These are phyloP conservation scores for Calonectria pauciramosa DNA, from an alignment of 2,329 filamentous ascomycete genomes.

Conservation along the genomic window DNA sequence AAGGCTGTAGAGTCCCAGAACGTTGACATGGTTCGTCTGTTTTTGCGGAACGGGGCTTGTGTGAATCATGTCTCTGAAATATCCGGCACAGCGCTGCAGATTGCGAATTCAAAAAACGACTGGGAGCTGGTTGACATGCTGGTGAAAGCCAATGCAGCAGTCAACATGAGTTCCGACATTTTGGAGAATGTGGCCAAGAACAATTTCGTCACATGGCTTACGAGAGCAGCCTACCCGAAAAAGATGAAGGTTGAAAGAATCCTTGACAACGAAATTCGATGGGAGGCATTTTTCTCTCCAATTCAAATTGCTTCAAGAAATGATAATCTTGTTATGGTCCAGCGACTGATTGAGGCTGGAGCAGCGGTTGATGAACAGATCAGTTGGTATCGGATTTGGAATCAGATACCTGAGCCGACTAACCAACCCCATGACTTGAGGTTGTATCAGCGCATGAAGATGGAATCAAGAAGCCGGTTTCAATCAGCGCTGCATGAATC, in stretches of 20 bases:
- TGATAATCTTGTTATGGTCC: not conserved
- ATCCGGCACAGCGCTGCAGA: not conserved
- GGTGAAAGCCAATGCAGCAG: not conserved
- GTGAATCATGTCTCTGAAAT: not conserved
- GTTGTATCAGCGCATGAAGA: not conserved
- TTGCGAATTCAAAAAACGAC: not conserved
- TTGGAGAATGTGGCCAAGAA: not conserved
- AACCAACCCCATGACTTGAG: too few species aligned
- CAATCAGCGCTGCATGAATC: constrained; percentile 10
- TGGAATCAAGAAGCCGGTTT: not conserved
- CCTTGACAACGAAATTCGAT: not conserved
- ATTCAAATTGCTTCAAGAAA: not conserved
- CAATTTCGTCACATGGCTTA: not conserved
- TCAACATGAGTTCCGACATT: not conserved
- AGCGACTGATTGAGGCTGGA: not conserved
- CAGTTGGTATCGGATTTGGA: not conserved
- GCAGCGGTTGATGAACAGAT: not conserved
- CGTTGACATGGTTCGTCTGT: not conserved
- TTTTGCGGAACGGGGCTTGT: not conserved
- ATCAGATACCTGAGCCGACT: not conserved
- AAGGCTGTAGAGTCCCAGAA: not conserved
- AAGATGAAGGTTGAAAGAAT: not conserved
- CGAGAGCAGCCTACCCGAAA: too few species aligned
- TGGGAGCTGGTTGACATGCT: not conserved
- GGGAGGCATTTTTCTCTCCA: not conserved